Base-by-base conservation (phyloP, 108 stramenopile genomes). In the Cyclotella kingstonii region DNA sequence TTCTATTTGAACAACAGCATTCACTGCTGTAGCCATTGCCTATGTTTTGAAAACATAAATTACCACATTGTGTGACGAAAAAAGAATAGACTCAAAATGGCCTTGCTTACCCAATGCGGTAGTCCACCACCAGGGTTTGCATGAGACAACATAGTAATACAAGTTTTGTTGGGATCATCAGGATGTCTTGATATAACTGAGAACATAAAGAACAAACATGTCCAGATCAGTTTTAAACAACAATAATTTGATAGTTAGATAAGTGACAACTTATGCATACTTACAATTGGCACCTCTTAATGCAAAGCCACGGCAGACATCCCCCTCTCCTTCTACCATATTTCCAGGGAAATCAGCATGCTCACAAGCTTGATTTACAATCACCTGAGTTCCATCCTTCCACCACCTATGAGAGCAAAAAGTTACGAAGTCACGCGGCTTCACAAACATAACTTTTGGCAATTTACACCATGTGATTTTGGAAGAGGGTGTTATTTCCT, bases 321-420 rank as follows among this genome's bases (percentile, higher is more conserved):
- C 80, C 28, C 79, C 81, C 21, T 70, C 70, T 12, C 73, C 65
- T 62, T 89, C 87, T 29, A 69, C 63, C 54, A 73, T 45, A 0
- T 75, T 52, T 5, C 60, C 74, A 0, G 87, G 83, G 40, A 38
- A 69, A 49, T 84, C 85, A 6, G 74, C 78, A 45, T 90, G 82
- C 31, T 82, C 86, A 51, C 81, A 79, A 14, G 92, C 92, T 58
- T 94, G 89, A 76, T 84, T 94, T 41, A 94, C 83, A 41, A 94
- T 73, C 2, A 94, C 81, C 68, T 81, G 80, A 26, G 77, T 89
- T 17, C 92, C 92, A 54, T 90, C 92, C 34, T 60, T 34, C 48
- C 77, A 59, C 92, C 92, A 94, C 55, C 87, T 75, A 75, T 94
- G 89, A 60, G 79, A 77, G 48, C 89, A 90, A 75, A 73, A 90